Percentiles rank a stretch among this genome's conserved stretches.
phyloP scores from a whole-genome alignment of 352 stramenopile species.

The Thalassiosira delicatula region DNA sequence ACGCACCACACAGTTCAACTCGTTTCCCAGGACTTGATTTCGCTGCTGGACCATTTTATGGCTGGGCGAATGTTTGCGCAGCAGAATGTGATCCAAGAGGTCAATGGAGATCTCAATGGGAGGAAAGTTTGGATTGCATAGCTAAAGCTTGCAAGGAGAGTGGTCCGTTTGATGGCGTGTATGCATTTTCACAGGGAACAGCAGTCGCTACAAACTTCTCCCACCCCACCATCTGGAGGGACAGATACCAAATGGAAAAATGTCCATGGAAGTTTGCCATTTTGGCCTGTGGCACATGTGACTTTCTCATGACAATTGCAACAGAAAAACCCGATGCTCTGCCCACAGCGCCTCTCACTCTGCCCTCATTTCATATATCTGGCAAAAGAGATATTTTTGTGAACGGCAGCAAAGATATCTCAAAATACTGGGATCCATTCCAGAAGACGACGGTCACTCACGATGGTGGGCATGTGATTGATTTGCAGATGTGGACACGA shows the following conservation, averaged over 20 bases:
- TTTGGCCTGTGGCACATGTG: too few species aligned
- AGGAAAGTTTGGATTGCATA: conserved; percentile 26
- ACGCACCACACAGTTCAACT: conserved; percentile 25
- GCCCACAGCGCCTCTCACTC: background rate
- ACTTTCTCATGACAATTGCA: conserved; percentile 25
- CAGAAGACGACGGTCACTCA: conserved; percentile 14
- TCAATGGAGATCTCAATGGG: conserved; percentile 21
- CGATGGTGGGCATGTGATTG: conserved; percentile 22
- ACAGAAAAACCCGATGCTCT: too few species aligned
- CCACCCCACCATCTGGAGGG: conserved; percentile 20
- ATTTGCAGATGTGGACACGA: conserved; percentile 28
- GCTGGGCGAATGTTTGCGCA: background rate
- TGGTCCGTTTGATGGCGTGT: conserved; percentile 38
- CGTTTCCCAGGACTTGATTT: conserved; percentile 21
- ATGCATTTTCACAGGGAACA: conserved; percentile 35
- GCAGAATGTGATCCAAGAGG: background rate
- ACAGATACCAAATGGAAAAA: conserved; percentile 18
- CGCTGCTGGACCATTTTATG: conserved; percentile 19
- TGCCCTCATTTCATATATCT: conserved; percentile 28
- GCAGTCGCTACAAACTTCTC: conserved; percentile 36
- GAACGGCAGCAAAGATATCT: background rate
- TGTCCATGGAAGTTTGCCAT: conserved; percentile 38
- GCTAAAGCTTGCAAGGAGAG: conserved; percentile 4
- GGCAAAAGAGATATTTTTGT: conserved; percentile 1
- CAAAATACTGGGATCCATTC: conserved; percentile 14